A percentile compares a stretch with the other conserved stretches of the same genome.
Conservation (phyloP, 305 asterid species). For the Plantago lanceolata region DNA sequence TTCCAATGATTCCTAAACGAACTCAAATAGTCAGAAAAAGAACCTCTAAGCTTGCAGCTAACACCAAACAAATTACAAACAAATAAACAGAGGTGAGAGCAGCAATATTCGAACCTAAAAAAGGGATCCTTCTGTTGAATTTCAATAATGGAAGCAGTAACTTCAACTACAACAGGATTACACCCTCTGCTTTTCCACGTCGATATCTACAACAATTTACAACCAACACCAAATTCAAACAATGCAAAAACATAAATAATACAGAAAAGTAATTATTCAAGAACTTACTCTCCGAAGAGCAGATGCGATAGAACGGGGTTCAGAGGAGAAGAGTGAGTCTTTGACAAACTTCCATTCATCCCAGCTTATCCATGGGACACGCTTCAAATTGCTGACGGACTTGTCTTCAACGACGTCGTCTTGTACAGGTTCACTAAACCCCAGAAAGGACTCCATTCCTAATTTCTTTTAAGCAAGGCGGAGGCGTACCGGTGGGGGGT, state of each 20-base stretch:
- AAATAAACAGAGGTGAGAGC: background rate
- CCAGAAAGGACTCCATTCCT: constrained; percentile 32
- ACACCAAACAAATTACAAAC: background rate
- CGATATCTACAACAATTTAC: constrained; percentile 39
- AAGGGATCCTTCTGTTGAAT: constrained; percentile 78
- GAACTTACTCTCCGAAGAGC: constrained; percentile 56
- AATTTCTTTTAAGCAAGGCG: no score
- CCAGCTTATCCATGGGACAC: constrained; percentile 92
- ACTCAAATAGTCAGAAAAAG: background rate
- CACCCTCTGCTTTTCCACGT: constrained; percentile 91
- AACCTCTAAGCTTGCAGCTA: background rate
- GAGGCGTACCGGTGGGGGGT: no score
- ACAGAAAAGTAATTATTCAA: background rate
- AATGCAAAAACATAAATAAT: background rate
- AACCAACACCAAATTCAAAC: constrained; percentile 15
- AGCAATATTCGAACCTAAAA: constrained; percentile 42
- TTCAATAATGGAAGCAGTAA: constrained; percentile 69
- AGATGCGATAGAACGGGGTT: constrained; percentile 43
- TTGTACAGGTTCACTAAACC: constrained; percentile 39
- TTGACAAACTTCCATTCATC: constrained; percentile 68
- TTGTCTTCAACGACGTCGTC: constrained; percentile 42
- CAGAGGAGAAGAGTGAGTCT: constrained; percentile 61
- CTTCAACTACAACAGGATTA: constrained; percentile 58
- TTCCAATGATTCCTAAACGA: background rate
- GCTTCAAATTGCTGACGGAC: constrained; percentile 41